A percentile compares a stretch with the other conserved stretches of the same genome.
Conservation (phyloP, 495 filamentous ascomycete genomes). For the Tuber melanosporum region DNA sequence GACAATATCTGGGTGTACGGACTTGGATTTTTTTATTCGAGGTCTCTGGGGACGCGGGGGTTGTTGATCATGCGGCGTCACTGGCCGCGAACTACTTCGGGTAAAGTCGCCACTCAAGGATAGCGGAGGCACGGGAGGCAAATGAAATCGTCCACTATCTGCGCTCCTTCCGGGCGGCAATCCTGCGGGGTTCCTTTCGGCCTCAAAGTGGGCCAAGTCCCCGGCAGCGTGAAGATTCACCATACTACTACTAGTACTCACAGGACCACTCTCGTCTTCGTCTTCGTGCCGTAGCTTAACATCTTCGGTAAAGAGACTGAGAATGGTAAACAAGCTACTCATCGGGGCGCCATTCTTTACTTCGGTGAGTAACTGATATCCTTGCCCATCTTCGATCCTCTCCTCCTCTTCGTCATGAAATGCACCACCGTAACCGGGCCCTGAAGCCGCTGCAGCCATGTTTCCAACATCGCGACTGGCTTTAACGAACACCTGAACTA, state of each 20-base stretch:
- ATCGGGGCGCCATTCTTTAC: slow-evolving; percentile 97
- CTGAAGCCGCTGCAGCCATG: slow-evolving; percentile 40
- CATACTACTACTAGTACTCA: slow-evolving; percentile 46
- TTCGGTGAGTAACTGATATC: slow-evolving; percentile 89
- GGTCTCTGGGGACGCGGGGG: slow-evolving; percentile 43
- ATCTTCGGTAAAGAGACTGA: slow-evolving; percentile 93
- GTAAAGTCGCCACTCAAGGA: slow-evolving; percentile 26
- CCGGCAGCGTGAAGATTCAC: slow-evolving; percentile 30
- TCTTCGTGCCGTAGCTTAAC: slow-evolving; percentile 66
- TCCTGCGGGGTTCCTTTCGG: slow-evolving; percentile 14
- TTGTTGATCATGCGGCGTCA: slow-evolving; percentile 25
- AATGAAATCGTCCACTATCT: slow-evolving; percentile 25
- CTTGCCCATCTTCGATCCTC: slow-evolving; percentile 55
- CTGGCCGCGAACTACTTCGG: slow-evolving; percentile 47
- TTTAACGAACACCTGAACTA: slow-evolving; percentile 98
- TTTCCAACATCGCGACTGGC: slow-evolving; percentile 58
- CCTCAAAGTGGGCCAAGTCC: slow-evolving; percentile 28
- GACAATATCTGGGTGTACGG: slow-evolving; percentile 93
- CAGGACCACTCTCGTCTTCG: slow-evolving; percentile 50
- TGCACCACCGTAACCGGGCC: slow-evolving; percentile 38
- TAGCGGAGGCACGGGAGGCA: slow-evolving; percentile 30
- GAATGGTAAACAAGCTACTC: slow-evolving; percentile 95
- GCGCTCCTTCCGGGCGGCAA: slow-evolving; percentile 22
- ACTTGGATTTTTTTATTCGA: slow-evolving; percentile 55
- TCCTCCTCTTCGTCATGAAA: slow-evolving; percentile 65